Evolutionary conservation across 257 asterid species (phyloP).

Genomic region (Penstemon barbatus): DNA sequence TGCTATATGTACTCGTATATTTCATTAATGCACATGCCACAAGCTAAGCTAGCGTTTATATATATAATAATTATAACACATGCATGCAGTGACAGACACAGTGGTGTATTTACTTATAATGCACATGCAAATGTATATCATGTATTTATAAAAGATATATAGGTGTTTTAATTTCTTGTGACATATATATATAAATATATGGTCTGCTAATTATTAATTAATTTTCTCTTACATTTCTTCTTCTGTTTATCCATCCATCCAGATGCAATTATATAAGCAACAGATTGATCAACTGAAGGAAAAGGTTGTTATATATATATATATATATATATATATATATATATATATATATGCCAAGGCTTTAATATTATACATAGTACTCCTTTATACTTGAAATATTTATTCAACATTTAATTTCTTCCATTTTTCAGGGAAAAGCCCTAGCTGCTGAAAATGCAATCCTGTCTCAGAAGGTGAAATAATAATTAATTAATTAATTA

Average conservation of each 20-base stretch:
- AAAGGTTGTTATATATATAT: conserved; percentile 46
- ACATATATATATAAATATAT: background rate
- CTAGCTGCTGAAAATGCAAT: conserved; percentile 75
- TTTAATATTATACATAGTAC: background rate
- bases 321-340: background rate
- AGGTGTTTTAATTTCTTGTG: background rate
- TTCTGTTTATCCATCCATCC: background rate
- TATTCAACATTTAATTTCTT: conserved; percentile 1
- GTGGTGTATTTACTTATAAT: background rate
- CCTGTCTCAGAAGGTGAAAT: conserved; percentile 66
- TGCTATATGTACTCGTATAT: too few species aligned
- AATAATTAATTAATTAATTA: too few species aligned
- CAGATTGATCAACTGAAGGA: conserved; percentile 71
- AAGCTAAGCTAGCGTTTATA: too few species aligned
- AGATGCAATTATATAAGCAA: conserved; percentile 80
- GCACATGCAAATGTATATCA: background rate
- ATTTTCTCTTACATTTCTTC: background rate
- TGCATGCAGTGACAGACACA: too few species aligned
- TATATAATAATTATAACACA: too few species aligned
- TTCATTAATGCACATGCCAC: too few species aligned
- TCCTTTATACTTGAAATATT: background rate
- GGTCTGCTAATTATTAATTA: background rate
- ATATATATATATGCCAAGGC: too few species aligned
- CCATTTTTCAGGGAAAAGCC: conserved; percentile 53
- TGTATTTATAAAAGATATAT: background rate